These are phyloP conservation scores for Phytopythium litorale DNA, from an alignment of 352 stramenopile species.

Conservation along the genomic window DNA sequence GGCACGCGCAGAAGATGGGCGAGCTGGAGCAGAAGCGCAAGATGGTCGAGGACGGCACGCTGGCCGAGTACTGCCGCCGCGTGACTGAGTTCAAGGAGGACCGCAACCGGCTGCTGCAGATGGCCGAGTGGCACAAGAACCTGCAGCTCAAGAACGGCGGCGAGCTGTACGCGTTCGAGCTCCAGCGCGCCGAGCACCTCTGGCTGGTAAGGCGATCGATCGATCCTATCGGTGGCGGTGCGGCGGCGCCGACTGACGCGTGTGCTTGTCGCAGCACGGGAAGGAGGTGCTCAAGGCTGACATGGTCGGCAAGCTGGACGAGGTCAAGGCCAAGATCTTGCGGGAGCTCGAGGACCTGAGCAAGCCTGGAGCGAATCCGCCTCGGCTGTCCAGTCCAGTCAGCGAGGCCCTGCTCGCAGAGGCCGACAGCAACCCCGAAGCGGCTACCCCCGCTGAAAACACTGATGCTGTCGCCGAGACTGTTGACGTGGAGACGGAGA, in stretches of 20 bases:
- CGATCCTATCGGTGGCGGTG: background rate
- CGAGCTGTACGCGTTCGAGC: slow-evolving; percentile 75
- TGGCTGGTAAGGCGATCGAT: slow-evolving; percentile 31
- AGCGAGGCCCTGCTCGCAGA: background rate
- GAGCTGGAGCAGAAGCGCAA: slow-evolving; percentile 82
- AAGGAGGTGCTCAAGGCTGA: slow-evolving; percentile 52
- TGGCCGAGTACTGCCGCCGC: slow-evolving; percentile 79
- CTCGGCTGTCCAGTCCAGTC: background rate
- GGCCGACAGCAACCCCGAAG: background rate
- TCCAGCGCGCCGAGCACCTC: slow-evolving; percentile 65
- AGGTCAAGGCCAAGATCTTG: slow-evolving; percentile 41
- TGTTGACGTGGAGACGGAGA: background rate
- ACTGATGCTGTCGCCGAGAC: background rate
- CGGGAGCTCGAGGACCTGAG: slow-evolving; percentile 41
- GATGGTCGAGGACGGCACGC: slow-evolving; percentile 81
- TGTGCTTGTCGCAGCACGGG: slow-evolving; percentile 25
- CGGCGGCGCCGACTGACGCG: slow-evolving; percentile 15
- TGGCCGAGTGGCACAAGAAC: slow-evolving; percentile 76
- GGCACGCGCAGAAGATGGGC: slow-evolving; percentile 51
- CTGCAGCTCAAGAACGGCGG: slow-evolving; percentile 82
- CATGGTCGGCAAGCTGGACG: slow-evolving; percentile 44
- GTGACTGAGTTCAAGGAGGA: slow-evolving; percentile 83
- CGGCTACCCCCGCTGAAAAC: background rate
- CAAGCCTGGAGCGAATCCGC: slow-evolving; percentile 17
- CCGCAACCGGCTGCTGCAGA: slow-evolving; percentile 65